Evolutionary conservation across 345 rosid genomes (phyloP), one percentile per base, ranked within the genome.

Genomic region (Orychophragmus violaceus): DNA sequence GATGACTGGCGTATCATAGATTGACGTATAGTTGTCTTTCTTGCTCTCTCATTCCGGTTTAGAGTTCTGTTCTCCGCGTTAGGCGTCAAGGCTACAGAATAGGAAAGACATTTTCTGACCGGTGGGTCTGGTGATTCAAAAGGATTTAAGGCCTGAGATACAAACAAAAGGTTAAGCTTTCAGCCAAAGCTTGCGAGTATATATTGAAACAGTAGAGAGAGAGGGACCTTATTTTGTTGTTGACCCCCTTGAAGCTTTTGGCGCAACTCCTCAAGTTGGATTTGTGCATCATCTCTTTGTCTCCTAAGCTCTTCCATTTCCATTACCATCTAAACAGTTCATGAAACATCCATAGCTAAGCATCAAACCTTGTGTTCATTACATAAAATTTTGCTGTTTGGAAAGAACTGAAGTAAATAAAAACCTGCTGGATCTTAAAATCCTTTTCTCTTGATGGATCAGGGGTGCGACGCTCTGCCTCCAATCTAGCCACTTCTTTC

Each of bases 1-100:
- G 98, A 89, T 63, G 98, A 95, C 69, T 89, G 96, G 70, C 91
- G 87, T 84, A 91, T 83, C 90, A 91, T 83, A 39, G 99, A 95
- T 64, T 84, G 95, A 67, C 99, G 87, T 24, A 87, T 32, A 30
- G 75, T 58, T 23, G 80, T 79, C 76, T 81, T 95, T 72, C 88
- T 84, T 48, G 80, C 81, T 83, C 77, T 78, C 51, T 84, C 93
- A 62, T 77, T 39, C 16, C 76, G 69, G 64, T 71, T 76, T 27
- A 70, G 41, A 39, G 79, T 83, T 79, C 85, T 90, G 57, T 71
- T 74, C 45, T 85, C 95, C 14, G 60, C 48, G 76, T 83, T 85
- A 5, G 87, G 76, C 11, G 80, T 74, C 66, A 82, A 44, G 18
- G 87, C 81, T 39, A 76, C 91, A 66, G 96, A 83, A 74, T 83